Conservation (phyloP, 371 early-diverging fungal species). For the Mortierella sp. region DNA sequence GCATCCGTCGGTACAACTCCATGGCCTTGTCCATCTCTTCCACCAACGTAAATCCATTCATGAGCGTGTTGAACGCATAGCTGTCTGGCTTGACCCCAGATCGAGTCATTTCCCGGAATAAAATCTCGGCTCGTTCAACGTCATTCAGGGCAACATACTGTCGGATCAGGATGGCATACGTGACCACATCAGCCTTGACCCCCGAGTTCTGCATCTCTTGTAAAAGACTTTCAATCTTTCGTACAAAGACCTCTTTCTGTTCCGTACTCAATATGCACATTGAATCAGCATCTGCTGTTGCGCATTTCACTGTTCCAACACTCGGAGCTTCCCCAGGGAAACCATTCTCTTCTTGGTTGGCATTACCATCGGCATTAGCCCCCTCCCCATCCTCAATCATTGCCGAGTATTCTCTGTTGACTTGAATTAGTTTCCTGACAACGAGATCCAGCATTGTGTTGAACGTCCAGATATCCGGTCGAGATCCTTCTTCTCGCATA, state of each 20-base stretch:
- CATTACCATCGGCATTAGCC: constrained; percentile 1
- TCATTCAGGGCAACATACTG: constrained; percentile 55
- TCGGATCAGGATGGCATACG: constrained; percentile 48
- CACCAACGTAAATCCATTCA: constrained; percentile 55
- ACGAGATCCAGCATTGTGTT: constrained; percentile 36
- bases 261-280: not conserved
- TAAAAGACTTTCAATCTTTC: constrained; percentile 32
- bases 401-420: not conserved
- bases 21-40: constrained; percentile 59
- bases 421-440: constrained; percentile 1
- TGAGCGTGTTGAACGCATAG: constrained; percentile 52
- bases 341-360: not conserved
- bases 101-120: constrained; percentile 51
- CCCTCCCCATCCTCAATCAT: not conserved
- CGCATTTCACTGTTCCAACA: no score
- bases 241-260: constrained; percentile 29
- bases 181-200: constrained; percentile 40
- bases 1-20: constrained; percentile 49
- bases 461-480: constrained; percentile 48
- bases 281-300: no score
- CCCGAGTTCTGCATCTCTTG: constrained; percentile 34
- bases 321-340: constrained; percentile 13
- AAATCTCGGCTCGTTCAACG: constrained; percentile 52
- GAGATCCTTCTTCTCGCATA: constrained; percentile 27
- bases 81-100: constrained; percentile 34